Base-by-base conservation (phyloP, 164 flowering plant species). In the Umbilicus rupestris region DNA sequence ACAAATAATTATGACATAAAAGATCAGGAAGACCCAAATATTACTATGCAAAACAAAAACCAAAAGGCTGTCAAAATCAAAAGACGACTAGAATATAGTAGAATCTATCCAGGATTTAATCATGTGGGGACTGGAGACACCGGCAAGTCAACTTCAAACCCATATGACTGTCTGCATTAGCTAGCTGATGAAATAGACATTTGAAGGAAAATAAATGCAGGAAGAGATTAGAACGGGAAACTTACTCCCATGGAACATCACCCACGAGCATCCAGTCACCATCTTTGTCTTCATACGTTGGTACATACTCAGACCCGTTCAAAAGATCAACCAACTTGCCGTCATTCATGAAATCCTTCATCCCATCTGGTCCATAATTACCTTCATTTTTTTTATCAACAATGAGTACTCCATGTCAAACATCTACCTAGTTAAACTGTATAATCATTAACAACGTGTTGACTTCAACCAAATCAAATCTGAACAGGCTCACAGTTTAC, bases 191-290 rank as follows among this genome's bases (percentile, higher is more conserved):
- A 3, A 0, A 47, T 47, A 47, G 55, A 47, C 7, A n/a, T 47
- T 22, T 47, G 55, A n/a, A 47, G 12, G 24, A n/a, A 19, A 39
- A 39, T 57, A 66, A 37, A 29, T 45, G 10, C 10, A 15, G 45
- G 22, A 19, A 9, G 44, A 1, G 7, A 49, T 15, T 0, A 37
- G 63, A 20, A 22, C 28, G 24, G 65, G 39, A 44, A 72, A 84
- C 87, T 80, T 80, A 91, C 97, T 81, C 84, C 93, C 92, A 90
- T 20, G 94, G 97, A 37, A 90, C 97, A 70, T 90, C 93, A 6
- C 96, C 93, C 7, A 90, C 90, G 10, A 87, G 90, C 92, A 90
- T 87, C 94, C 96, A 86, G 42, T 90, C 96, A 17, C 96, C 92
- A 68, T 90, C 96, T 75, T 86, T 90, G 73, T 90, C 96, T 75